Evolutionary conservation across 192 early-diverging fungal genomes (phyloP).

Genomic region (Funneliformis geosporum): DNA sequence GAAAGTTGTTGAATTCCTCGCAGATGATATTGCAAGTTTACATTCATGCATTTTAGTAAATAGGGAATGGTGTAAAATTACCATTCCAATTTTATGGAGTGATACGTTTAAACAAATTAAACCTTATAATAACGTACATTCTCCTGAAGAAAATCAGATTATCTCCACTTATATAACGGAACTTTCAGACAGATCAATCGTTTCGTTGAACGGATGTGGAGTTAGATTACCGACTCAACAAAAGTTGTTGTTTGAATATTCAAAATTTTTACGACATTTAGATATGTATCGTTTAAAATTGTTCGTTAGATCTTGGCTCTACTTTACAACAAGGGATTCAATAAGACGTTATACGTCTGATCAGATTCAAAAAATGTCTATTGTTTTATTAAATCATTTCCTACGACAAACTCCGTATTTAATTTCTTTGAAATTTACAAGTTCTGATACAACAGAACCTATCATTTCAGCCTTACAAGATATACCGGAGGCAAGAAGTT

Average conservation of each 20-base stretch:
- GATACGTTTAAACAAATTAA: neutral
- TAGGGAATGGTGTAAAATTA: neutral
- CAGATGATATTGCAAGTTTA: neutral
- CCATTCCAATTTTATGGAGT: neutral
- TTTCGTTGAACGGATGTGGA: neutral
- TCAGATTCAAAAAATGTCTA: neutral
- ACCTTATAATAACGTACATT: neutral
- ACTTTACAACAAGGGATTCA: neutral
- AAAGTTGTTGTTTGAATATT: neutral
- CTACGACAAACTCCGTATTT: neutral
- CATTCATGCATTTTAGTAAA: constrained; percentile 12
- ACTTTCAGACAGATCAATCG: neutral
- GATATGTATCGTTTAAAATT: neutral
- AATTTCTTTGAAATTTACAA: neutral
- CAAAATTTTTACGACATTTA: neutral
- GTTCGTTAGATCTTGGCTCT: neutral
- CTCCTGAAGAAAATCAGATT: neutral
- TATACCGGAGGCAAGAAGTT: neutral
- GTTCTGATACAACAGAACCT: neutral
- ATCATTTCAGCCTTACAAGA: neutral
- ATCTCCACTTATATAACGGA: neutral
- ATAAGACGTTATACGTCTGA: neutral
- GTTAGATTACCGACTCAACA: neutral
- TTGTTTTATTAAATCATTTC: neutral
- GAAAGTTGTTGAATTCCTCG: neutral